A percentile compares a stretch with the other conserved stretches of the same genome.
Evolutionary conservation across 2,329 filamentous ascomycete genomes (phyloP).

Genomic region (Colletotrichum viniferum): DNA sequence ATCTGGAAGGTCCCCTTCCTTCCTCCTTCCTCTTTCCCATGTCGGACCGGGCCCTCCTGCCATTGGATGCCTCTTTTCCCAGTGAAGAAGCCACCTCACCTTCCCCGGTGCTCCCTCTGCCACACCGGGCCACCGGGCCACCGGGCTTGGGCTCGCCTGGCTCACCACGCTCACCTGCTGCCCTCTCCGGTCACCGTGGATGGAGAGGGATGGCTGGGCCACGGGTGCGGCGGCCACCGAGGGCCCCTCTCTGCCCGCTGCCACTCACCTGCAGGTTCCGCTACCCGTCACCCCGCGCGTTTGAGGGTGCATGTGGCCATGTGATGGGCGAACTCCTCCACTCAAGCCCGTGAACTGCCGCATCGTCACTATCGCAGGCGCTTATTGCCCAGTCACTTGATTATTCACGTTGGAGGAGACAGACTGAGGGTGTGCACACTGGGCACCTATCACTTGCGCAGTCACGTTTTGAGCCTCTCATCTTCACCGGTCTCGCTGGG

Average conservation of each 20-base stretch:
- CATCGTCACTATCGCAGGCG: not conserved
- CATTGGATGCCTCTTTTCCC: not conserved
- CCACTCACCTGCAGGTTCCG: not conserved
- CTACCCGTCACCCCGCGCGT: slow-evolving; percentile 14
- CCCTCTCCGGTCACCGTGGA: not conserved
- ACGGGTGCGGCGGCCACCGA: not conserved
- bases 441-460: not conserved
- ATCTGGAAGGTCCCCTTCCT: not conserved
- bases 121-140: not conserved
- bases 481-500: not conserved
- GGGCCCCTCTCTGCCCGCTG: not conserved
- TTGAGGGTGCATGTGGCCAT: slow-evolving; percentile 9
- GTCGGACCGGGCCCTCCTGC: not conserved
- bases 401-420: not conserved
- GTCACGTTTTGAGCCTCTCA: not conserved
- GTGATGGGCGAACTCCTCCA: slow-evolving; percentile 20
- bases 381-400: slow-evolving; percentile 13
- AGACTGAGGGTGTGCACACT: not conserved
- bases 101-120: not conserved
- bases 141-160: not conserved
- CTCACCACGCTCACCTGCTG: not conserved
- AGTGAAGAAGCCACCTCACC: not conserved
- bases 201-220: not conserved
- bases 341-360: slow-evolving; percentile 6
- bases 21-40: not conserved